Percentiles rank a stretch among this genome's conserved stretches.
These are phyloP conservation scores for Eucalyptus cladocalyx DNA, from an alignment of 345 rosid genomes.

Conservation along the genomic window DNA sequence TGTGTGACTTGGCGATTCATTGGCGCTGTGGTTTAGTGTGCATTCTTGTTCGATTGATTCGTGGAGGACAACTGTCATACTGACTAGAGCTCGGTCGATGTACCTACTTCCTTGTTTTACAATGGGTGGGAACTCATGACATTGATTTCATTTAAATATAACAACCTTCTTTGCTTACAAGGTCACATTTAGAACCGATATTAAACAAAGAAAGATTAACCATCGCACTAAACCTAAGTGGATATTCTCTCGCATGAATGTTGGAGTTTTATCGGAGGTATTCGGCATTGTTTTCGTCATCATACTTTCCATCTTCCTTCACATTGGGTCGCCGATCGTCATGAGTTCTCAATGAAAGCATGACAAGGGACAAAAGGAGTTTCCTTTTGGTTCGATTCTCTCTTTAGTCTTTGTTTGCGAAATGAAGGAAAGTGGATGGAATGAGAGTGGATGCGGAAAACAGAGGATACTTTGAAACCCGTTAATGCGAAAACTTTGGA, in stretches of 20 bases:
- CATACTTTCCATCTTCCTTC: not conserved
- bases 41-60: not conserved
- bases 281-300: not conserved
- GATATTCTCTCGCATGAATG: not conserved
- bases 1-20: not conserved
- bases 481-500: too few species aligned
- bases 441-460: not conserved
- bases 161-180: not conserved
- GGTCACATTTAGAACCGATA: not conserved
- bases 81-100: not conserved
- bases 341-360: not conserved
- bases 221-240: not conserved
- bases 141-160: not conserved
- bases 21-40: not conserved
- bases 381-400: not conserved
- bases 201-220: not conserved
- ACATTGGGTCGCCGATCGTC: not conserved
- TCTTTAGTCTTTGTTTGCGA: not conserved
- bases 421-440: not conserved
- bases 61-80: not conserved
- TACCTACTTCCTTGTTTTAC: not conserved
- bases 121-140: not conserved
- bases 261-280: not conserved
- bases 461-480: not conserved
- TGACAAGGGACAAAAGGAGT: not conserved